Conservation (phyloP, 495 filamentous ascomycete genomes). For the Neurospora tetrasperma region DNA sequence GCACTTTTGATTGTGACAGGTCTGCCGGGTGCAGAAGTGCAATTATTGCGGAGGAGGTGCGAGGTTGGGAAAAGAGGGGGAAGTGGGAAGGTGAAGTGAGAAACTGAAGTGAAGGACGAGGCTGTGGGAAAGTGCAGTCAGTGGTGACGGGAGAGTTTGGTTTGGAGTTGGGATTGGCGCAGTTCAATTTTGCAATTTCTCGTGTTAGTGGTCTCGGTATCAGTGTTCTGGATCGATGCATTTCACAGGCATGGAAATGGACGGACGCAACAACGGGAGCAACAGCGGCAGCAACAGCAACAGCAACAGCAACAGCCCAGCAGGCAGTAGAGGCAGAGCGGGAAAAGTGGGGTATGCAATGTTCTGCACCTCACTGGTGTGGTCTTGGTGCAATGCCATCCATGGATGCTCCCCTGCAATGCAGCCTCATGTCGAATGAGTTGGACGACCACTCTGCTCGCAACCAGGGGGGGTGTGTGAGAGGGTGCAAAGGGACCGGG, state of each 20-base stretch:
- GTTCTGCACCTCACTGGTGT: background rate
- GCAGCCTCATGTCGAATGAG: background rate
- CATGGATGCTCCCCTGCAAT: background rate
- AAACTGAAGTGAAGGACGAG: constrained; percentile 3
- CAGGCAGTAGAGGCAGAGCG: background rate
- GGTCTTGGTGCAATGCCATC: background rate
- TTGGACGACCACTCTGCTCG: background rate
- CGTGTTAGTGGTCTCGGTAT: background rate
- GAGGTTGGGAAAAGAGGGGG: constrained; percentile 2
- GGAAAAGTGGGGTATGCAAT: constrained; percentile 11
- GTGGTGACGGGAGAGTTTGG: background rate
- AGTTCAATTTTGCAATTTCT: background rate
- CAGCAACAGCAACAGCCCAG: background rate
- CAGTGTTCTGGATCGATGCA: background rate
- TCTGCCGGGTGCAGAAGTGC: constrained; percentile 2
- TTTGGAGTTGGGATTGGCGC: background rate
- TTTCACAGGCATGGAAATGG: background rate
- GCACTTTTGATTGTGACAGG: constrained; percentile 21
- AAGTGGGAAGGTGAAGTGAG: constrained; percentile 3
- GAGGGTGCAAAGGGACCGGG: background rate
- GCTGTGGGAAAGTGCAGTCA: background rate
- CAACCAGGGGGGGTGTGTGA: background rate
- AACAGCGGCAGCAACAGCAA: background rate
- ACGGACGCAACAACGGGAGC: background rate
- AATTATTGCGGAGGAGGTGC: background rate